phyloP scores from a whole-genome alignment of 208 protist species.

The Leishmania tropica region DNA sequence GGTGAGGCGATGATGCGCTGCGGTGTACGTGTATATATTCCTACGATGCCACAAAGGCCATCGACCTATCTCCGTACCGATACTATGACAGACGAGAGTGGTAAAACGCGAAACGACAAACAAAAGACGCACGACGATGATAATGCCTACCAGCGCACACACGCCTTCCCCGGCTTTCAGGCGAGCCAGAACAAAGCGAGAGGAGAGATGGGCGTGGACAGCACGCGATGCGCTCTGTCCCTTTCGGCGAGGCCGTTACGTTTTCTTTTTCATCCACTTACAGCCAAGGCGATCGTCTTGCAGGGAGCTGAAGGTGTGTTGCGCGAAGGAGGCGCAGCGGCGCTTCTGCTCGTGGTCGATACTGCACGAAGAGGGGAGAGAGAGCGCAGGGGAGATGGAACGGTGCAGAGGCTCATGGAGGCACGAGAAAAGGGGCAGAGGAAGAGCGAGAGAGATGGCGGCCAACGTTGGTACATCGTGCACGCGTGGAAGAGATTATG shows the following conservation, averaged over 20 bases:
- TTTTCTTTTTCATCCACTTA: neutral
- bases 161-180: neutral
- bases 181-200: neutral
- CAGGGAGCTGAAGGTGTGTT: neutral
- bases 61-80: neutral
- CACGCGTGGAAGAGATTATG: neutral
- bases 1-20: neutral
- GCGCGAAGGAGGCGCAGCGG: neutral
- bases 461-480: neutral
- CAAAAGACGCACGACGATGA: neutral
- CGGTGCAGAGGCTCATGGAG: neutral
- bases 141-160: neutral
- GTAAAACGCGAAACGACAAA: neutral
- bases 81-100: neutral
- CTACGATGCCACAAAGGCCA: neutral
- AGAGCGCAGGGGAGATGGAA: neutral
- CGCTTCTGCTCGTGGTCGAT: neutral
- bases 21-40: neutral
- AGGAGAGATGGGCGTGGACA: neutral
- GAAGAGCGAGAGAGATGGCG: neutral
- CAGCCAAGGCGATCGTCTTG: neutral
- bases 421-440: neutral
- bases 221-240: neutral
- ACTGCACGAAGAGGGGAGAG: slow-evolving; percentile 1
- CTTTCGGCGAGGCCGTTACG: neutral